These are phyloP conservation scores for Castanopsis chinensis DNA, from an alignment of 306 rosid genomes.

Conservation along the genomic window DNA sequence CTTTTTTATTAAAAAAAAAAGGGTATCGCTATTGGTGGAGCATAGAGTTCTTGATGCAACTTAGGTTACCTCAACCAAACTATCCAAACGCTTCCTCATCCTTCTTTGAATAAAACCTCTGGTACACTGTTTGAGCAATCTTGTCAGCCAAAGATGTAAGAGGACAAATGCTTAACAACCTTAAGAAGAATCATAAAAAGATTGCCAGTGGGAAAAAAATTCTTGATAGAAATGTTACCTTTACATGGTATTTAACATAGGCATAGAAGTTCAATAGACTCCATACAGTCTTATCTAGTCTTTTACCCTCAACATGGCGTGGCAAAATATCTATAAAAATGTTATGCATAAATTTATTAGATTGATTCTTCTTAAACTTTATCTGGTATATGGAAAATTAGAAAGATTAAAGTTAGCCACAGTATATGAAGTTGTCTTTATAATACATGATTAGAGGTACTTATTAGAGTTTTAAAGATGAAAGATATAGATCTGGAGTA, in stretches of 20 bases:
- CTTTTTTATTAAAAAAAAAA: background rate
- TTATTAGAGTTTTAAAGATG: background rate
- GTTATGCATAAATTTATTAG: constrained; percentile 13
- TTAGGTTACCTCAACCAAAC: constrained; percentile 56
- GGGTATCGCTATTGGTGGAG: background rate
- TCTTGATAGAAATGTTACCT: constrained; percentile 43
- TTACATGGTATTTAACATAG: constrained; percentile 66
- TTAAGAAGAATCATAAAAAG: background rate
- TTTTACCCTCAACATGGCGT: constrained; percentile 61
- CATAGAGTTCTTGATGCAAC: background rate
- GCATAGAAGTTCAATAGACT: constrained; percentile 74
- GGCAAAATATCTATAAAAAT: constrained; percentile 55
- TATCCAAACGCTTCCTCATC: constrained; percentile 75
- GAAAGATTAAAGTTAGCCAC: background rate
- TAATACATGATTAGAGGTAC: background rate
- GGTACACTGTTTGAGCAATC: constrained; percentile 47
- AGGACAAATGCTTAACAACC: constrained; percentile 8
- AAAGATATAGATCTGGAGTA: background rate
- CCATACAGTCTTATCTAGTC: constrained; percentile 81
- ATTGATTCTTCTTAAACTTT: background rate
- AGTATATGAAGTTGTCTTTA: background rate
- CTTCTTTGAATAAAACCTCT: constrained; percentile 80
- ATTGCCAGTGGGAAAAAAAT: background rate
- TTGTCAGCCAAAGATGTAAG: constrained; percentile 18
- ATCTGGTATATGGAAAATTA: background rate